Evolutionary conservation across 2,329 filamentous ascomycete species (phyloP), one percentile per base, ranked within the genome.

Genomic region (Chaetomium strumarium): DNA sequence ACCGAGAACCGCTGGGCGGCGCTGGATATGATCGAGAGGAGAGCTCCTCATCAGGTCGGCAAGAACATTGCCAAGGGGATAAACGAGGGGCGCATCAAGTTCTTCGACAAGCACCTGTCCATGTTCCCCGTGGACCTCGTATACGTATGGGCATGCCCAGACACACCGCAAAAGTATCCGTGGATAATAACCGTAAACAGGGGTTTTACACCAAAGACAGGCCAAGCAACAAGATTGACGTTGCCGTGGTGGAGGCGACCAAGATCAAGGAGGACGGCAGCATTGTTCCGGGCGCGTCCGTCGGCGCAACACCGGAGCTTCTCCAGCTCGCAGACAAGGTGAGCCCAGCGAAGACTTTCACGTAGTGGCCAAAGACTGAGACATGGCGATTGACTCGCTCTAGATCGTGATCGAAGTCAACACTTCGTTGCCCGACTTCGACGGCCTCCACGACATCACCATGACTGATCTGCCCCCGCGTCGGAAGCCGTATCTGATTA

Each of bases 1-100:
- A 95, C 90, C 0, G 90, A 95, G 75, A 93, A 93, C 70, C 79
- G 90, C 69, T 95, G 90, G 90, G 90, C 90, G n/a, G 71, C 75
- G 5, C 75, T 92, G 58, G 85, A 95, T 72, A 95, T 95, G 90
- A 95, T 95, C 63, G 85, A 92, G 73, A 79, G 89, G 52, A 81
- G 90, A 52, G 81, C 82, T 61, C 90, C 90, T 51, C 90, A 95
- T 72, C 90, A 95, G 68, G 90, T 95, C 55, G 90, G 90, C 66
- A 95, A 95, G 75, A 80, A 87, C 54, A 95, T 95, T 60, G 82
- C 90, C 55, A 92, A 89, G 75, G 90, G 90, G 10, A 95, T 95
- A 72, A 95, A 95, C 69, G 83, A 85, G 62, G 90, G 90, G 40
- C 79, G 85, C 60, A 95, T 95, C 72, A 84, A 92, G 58, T 95